Base-by-base conservation (phyloP, 352 stramenopile species). In the Pythium sp. region DNA sequence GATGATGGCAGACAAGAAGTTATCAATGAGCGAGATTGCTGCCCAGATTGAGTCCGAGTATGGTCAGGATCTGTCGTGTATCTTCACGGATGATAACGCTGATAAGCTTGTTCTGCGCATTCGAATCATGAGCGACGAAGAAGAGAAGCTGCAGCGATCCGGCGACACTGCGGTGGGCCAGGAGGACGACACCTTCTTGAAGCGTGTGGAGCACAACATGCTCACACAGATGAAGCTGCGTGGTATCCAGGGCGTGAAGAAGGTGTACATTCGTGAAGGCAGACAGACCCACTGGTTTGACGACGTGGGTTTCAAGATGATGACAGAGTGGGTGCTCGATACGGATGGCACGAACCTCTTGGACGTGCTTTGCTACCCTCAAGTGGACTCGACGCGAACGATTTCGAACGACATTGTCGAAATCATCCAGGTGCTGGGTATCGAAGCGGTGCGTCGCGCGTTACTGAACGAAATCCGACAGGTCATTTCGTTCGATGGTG, bases 371-470 rank as follows among this genome's bases (percentile, higher is more conserved):
- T 97, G 92, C 59, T 95, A 98, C 74, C 94, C 98, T 30, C 95
- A 98, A 72, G 96, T 99, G 11, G 98, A 99, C 75, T 84, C 91
- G 2, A 97, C 92, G 11, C 87, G 96, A 51, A 99, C 97, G n/a
- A 98, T 98, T 71, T 98, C 94, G 36, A 99, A 99, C 79, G 97
- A 99, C 73, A 98, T 99, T 74, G 97, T 99, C 53, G 98, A 99
- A 85, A 99, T 99, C 54, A 99, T 99, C 72, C 89, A 95, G 61
- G 94, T 99, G 47, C 77, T 98, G n/a, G 92, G 92, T 63, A 97
- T 97, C 68, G 92, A 98, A 68, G 92, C 92, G 62, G 89, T 95
- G 61, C 89, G 92, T 64, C 85, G 89, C 28, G 89, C 91, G 41
- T 67, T 98, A 67, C 79, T 98, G 70, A 97, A 98, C 74, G 97